These are phyloP conservation scores for Chiua virens DNA, from an alignment of 768 basidiomycete species.

Conservation along the genomic window DNA sequence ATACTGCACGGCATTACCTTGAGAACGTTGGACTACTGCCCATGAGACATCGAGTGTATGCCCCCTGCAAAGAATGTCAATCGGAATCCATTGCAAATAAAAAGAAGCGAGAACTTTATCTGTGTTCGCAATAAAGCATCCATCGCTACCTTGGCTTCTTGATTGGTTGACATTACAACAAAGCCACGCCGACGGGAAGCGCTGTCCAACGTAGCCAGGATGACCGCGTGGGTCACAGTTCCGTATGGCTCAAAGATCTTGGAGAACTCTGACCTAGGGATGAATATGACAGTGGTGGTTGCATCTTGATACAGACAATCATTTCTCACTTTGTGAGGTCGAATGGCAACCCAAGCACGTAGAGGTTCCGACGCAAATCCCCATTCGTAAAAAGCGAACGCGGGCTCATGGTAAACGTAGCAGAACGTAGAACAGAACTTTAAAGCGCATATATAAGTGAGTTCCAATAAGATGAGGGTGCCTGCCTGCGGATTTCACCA, in stretches of 20 bases:
- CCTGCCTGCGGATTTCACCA: slow-evolving; percentile 56
- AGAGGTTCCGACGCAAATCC: slow-evolving; percentile 71
- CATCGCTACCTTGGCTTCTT: slow-evolving; percentile 73
- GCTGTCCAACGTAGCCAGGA: slow-evolving; percentile 81
- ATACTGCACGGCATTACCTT: slow-evolving; percentile 44
- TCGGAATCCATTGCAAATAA: not conserved
- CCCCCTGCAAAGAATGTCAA: slow-evolving; percentile 44
- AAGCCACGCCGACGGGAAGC: slow-evolving; percentile 83
- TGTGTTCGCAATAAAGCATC: slow-evolving; percentile 62
- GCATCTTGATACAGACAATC: not conserved
- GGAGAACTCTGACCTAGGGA: slow-evolving; percentile 51
- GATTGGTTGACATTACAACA: slow-evolving; percentile 74
- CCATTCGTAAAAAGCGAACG: slow-evolving; percentile 26
- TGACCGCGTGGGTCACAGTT: slow-evolving; percentile 71
- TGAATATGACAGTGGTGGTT: not conserved
- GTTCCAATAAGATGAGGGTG: slow-evolving; percentile 5
- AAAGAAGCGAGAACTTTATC: slow-evolving; percentile 54
- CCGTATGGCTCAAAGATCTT: slow-evolving; percentile 65
- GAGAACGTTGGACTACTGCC: slow-evolving; percentile 86
- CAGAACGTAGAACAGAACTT: slow-evolving; percentile 39
- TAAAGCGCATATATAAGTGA: slow-evolving; percentile 21
- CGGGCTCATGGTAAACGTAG: not conserved
- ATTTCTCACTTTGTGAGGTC: slow-evolving; percentile 68
- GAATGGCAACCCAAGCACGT: slow-evolving; percentile 82
- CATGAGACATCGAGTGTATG: slow-evolving; percentile 80